phyloP scores from a whole-genome alignment of 768 basidiomycete genomes.

The Phanerochaete carnosa region DNA sequence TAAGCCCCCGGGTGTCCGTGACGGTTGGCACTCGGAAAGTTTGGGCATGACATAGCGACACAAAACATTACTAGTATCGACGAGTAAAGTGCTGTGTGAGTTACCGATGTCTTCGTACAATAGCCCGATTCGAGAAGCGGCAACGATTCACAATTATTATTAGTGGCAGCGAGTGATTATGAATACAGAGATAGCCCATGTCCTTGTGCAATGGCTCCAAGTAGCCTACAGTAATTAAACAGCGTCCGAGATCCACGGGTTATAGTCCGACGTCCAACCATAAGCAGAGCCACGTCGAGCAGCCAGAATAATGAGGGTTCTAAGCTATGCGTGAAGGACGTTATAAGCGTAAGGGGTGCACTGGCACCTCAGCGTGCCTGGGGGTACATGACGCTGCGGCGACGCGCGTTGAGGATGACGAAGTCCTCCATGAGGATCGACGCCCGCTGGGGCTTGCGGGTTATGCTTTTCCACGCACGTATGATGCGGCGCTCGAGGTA shows the following conservation, averaged over 20 bases:
- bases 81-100: too few species aligned
- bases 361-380: conserved; percentile 15
- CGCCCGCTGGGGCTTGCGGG: conserved; percentile 48
- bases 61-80: neutral
- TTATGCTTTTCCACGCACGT: conserved; percentile 57
- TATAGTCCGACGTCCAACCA: neutral
- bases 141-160: too few species aligned
- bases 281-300: neutral
- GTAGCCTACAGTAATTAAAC: too few species aligned
- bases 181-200: too few species aligned
- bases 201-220: too few species aligned
- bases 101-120: neutral
- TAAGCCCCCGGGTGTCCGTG: too few species aligned
- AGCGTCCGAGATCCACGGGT: too few species aligned
- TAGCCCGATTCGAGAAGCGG: neutral
- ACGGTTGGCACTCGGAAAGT: too few species aligned
- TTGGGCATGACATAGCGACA: neutral
- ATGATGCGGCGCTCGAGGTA: conserved; percentile 57
- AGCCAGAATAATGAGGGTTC: neutral
- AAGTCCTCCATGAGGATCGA: conserved; percentile 60
- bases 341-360: neutral
- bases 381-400: conserved; percentile 46
- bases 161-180: too few species aligned
- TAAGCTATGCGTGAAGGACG: neutral
- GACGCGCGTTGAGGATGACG: conserved; percentile 53